These are phyloP conservation scores for Ophiostoma sp. DNA, from an alignment of 2,329 filamentous ascomycete genomes.

Conservation along the genomic window DNA sequence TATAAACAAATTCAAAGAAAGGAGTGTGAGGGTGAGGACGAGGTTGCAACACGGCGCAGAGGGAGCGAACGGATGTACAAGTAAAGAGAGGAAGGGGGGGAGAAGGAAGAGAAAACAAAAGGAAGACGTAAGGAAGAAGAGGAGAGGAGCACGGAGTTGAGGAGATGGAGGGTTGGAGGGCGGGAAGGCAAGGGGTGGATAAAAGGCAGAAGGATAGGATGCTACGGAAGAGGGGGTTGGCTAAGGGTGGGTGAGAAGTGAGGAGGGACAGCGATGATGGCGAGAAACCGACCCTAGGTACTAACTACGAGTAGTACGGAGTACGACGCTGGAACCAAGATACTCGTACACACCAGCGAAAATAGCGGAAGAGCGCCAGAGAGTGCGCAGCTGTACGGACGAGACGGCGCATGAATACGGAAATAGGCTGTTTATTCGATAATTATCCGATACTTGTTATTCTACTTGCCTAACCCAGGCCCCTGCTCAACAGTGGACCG, in stretches of 20 bases:
- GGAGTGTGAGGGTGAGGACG: background rate
- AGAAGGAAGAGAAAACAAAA: conserved; percentile 15
- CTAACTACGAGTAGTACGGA: background rate
- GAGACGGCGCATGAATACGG: background rate
- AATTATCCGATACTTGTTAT: background rate
- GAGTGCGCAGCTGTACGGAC: background rate
- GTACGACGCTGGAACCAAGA: background rate
- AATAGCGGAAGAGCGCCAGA: background rate
- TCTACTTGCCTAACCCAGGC: conserved; percentile 8
- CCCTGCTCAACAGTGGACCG: background rate
- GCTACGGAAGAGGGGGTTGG: background rate
- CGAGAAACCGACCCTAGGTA: background rate
- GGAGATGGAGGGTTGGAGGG: no score
- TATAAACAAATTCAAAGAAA: conserved; percentile 16
- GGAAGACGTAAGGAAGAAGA: conserved; percentile 9
- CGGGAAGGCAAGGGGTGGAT: background rate
- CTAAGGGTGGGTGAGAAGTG: background rate
- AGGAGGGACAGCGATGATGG: no score
- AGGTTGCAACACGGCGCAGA: background rate
- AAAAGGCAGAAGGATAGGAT: background rate
- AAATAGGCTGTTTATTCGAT: background rate
- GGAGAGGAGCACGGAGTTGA: background rate
- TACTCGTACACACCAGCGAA: background rate
- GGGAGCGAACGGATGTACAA: background rate
- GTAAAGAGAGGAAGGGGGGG: conserved; percentile 4